Evolutionary conservation across 768 basidiomycete genomes (phyloP).

Genomic region (Naganishia friedmannii): DNA sequence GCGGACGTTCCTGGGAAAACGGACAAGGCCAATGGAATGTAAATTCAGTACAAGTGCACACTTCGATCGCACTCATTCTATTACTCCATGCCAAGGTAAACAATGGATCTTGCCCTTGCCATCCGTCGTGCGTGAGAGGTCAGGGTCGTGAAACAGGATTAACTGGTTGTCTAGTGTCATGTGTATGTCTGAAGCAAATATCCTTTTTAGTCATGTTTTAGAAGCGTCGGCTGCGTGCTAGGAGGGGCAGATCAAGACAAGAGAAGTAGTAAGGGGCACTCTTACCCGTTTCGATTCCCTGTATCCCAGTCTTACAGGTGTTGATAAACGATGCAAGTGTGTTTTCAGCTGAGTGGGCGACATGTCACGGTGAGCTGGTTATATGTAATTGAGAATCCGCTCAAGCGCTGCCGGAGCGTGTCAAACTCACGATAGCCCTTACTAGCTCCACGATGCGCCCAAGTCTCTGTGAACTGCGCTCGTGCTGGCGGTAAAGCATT

Average conservation of each 20-base stretch:
- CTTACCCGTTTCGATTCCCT: slow-evolving; percentile 83
- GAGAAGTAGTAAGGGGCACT: not conserved
- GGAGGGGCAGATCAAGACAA: not conserved
- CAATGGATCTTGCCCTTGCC: slow-evolving; percentile 67
- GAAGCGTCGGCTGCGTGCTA: too few relatives aligned
- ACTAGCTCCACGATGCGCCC: slow-evolving; percentile 68
- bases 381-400: not conserved
- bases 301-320: slow-evolving; percentile 89
- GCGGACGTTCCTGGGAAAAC: slow-evolving; percentile 64
- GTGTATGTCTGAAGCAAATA: slow-evolving; percentile 71
- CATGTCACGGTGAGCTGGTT: too few relatives aligned
- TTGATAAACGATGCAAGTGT: slow-evolving; percentile 91
- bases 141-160: slow-evolving; percentile 95
- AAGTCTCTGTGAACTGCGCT: slow-evolving; percentile 61
- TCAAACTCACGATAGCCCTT: slow-evolving; percentile 56
- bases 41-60: not conserved
- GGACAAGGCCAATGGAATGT: not conserved
- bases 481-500: not conserved
- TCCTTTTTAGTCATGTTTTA: not conserved
- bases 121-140: slow-evolving; percentile 76
- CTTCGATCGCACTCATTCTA: slow-evolving; percentile 42
- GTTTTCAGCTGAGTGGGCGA: slow-evolving; percentile 65
- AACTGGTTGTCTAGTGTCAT: slow-evolving; percentile 82
- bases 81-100: slow-evolving; percentile 65
- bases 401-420: not conserved